Base-by-base conservation (phyloP, 805 yeast species). In the Maudiozyma saulgeensis region DNA sequence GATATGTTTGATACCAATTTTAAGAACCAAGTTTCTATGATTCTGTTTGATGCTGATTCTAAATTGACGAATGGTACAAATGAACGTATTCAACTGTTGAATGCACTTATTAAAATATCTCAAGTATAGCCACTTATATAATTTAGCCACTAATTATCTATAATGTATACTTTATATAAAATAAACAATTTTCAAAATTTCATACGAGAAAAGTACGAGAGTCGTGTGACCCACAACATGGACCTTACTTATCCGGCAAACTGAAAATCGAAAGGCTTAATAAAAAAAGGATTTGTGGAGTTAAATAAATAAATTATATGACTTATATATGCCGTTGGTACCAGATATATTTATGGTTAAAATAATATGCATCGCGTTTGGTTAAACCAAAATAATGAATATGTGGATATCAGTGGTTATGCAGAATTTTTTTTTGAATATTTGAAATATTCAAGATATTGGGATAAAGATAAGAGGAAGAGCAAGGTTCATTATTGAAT, bases 61-160 rank as follows among this genome's bases (percentile, higher is more conserved):
- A 76, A 81, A 47, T 71, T 91, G 48, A 76, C 81, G 48, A 87
- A 81, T 60, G 99, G 99, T 15, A 79, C 96, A 4, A 95, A 89
- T 59, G 99, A 91, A 63, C 87, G 85, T 51, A 69, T 91, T 28
- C 96, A 87, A 58, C 60, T 93, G 21, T 73, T 91, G 55, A 84
- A 86, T 57, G 71, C 88, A 55, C 58, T 79, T 31, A 59, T 77
- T 11, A 73, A 78, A 53, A 68, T 82, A n/a, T 73, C 84, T 4
- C 66, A 69, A 49, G 55, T 53, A 9, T 45, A 21, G 26, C 18
- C 16, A 15, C 18, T n/a, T 35, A 35, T 35, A 35, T 11, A 35
- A 35, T n/a, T 8, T n/a, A 15, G 12, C 18, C 12, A 11, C 32
- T 28, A 28, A 28, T 28, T 28, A n/a, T 35, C 35, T 9, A 32